Base-by-base conservation (phyloP, 306 rosid genomes). In the Dalbergia oliveri region DNA sequence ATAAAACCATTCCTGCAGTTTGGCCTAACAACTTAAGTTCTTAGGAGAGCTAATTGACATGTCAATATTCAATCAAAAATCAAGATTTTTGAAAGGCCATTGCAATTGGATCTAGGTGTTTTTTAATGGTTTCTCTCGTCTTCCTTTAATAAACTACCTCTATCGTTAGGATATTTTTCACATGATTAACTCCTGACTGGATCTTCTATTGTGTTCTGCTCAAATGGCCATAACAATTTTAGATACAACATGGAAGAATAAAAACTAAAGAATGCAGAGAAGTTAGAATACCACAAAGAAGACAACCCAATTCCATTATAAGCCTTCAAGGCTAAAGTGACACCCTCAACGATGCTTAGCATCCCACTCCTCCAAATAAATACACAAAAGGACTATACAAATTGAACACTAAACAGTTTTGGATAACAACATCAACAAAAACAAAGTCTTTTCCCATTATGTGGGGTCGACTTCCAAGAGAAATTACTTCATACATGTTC, bases 321-420 rank as follows among this genome's bases (percentile, higher is more conserved):
- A 58, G 67, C 31, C 31, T 39, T 8, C 9, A 73, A 39, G 66
- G 37, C 3, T 64, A 43, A 43, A 41, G 59, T n/a, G 8, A 26
- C 21, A 75, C 16, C 61, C 82, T 77, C 33, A 66, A 43, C n/a
- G 35, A 58, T 44, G 66, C 14, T 26, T 51, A 51, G 58, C 53
- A 16, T 11, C 13, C 37, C 5, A 13, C 67, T n/a, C 16, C 34
- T 66, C 43, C 37, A 41, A 77, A 43, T 39, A 66, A 66, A 54
- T 65, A 41, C 11, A 4, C 56, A 65, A 34, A 21, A 51, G 44
- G 26, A 49, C 31, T 14, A 59, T 39, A 41, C 34, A 65, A 19
- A 18, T 37, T 39, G 31, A 64, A 76, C 64, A 11, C n/a, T 3
- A 26, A 9, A 50, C 56, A 66, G 41, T 41, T 23, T 50, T 3